A percentile compares a stretch with the other conserved stretches of the same genome.
Conservation (phyloP, 1,284 basidiomycete genomes). For the Wolfiporia cocos region DNA sequence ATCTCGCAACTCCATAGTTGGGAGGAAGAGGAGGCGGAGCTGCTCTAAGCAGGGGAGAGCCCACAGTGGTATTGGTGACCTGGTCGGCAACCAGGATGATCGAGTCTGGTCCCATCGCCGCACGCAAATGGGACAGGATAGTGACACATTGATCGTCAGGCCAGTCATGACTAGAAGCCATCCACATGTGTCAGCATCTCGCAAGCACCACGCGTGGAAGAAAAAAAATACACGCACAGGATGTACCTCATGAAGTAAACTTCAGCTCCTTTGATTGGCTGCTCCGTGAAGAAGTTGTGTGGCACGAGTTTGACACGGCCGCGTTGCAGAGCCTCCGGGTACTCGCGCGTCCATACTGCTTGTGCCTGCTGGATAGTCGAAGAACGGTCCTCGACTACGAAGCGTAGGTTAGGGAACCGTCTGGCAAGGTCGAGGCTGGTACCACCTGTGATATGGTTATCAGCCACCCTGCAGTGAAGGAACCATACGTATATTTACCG, state of each 20-base stretch:
- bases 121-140: constrained; percentile 8
- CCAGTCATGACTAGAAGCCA: constrained; percentile 17
- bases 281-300: constrained; percentile 27
- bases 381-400: constrained; percentile 18
- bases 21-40: constrained; percentile 13
- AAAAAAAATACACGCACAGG: constrained; percentile 13
- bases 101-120: constrained; percentile 7
- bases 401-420: constrained; percentile 12
- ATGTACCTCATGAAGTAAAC: constrained; percentile 24
- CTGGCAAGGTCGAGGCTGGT: constrained; percentile 10
- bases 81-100: constrained; percentile 9
- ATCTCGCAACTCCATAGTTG: constrained; percentile 9
- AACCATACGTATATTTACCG: constrained; percentile 3
- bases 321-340: constrained; percentile 5
- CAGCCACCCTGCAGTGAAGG: neutral
- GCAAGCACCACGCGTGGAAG: too few relatives aligned
- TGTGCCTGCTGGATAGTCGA: constrained; percentile 10
- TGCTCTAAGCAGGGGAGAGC: constrained; percentile 3
- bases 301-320: constrained; percentile 9
- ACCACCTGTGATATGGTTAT: too few relatives aligned
- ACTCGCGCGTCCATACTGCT: constrained; percentile 6
- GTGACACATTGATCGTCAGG: constrained; percentile 10
- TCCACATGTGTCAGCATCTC: too few relatives aligned
- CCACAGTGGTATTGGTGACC: constrained; percentile 10
- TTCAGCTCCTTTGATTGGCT: constrained; percentile 22